Evolutionary conservation across 169 alveolate species (phyloP), one percentile per base, ranked within the genome.

Genomic region (Plasmodium inui): DNA sequence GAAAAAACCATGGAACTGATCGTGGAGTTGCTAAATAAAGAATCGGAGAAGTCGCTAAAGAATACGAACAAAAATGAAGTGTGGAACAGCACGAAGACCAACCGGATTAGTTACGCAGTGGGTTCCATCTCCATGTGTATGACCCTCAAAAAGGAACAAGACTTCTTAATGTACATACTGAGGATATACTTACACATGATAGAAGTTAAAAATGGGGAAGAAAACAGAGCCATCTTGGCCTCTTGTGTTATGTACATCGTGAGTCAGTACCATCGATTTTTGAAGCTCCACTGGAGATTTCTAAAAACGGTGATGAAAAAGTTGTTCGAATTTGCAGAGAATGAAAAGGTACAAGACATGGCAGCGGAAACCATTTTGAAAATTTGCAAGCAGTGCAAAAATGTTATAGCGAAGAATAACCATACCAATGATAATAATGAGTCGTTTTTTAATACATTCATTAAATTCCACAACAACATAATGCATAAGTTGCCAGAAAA

Each of bases 281-380:
- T 99, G 84, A 97, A 97, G 93, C 96, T 97, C 9, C 99, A 99
- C 96, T 99, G 99, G 99, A 97, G 98, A 84, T 99, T 99, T 96
- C 96, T 99, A 82, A 98, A 98, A 95, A 99, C 99, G 2, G 99
- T 99, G 37, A 97, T 99, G 74, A 98, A 98, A 95, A 99, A 99
- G 96, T 97, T 99, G 57, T 98, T 99, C 95, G 99, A 99, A 95
- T 99, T 99, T 96, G 99, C 99, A 99, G 99, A 98, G 72, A 99
- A 99, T 96, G 99, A 99, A 34, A 99, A 99, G 26, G 99, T 99
- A 8, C 98, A 99, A 95, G 99, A 99, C 93, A 99, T 99, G 99
- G 99, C 99, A 3, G 98, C 99, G 86, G 99, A 98, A 70, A 99
- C 99, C 1, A 98, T 99, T 95, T 94, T 99, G 83, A 98, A 98